Conservation (phyloP, 2,329 filamentous ascomycete species). For the Penicillium sp. region DNA sequence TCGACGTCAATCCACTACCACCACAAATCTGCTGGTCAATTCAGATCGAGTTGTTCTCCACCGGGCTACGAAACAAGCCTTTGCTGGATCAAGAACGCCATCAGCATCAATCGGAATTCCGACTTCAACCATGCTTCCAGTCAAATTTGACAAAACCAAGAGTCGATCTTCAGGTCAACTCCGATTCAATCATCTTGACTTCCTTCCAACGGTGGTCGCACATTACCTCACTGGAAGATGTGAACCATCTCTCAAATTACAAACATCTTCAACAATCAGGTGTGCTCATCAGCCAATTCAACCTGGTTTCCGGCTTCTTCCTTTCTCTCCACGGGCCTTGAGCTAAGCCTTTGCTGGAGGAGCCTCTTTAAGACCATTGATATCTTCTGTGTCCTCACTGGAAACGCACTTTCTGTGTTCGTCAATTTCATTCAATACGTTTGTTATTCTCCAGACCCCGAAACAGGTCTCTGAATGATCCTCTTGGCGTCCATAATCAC, state of each 20-base stretch:
- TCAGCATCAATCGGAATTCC: background rate
- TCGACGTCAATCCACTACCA: background rate
- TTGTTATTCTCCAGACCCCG: background rate
- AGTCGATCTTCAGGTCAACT: background rate
- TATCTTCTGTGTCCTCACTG: background rate
- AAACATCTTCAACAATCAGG: background rate
- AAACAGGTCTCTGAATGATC: background rate
- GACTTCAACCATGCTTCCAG: background rate
- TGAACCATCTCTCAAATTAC: background rate
- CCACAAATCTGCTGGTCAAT: background rate
- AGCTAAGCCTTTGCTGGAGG: background rate
- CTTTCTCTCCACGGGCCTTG: background rate
- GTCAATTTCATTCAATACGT: background rate
- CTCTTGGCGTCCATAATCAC: background rate
- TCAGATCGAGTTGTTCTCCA: background rate
- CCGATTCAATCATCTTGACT: background rate
- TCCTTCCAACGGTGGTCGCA: background rate
- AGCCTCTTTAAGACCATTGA: background rate
- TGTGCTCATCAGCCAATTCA: background rate
- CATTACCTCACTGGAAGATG: background rate
- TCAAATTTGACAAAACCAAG: background rate
- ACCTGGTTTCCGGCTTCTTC: background rate
- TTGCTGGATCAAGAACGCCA: background rate
- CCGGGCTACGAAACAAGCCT: background rate
- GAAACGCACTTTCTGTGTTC: background rate